Conservation (phyloP, 257 asterid species). For the Paraleonurus japonicus region DNA sequence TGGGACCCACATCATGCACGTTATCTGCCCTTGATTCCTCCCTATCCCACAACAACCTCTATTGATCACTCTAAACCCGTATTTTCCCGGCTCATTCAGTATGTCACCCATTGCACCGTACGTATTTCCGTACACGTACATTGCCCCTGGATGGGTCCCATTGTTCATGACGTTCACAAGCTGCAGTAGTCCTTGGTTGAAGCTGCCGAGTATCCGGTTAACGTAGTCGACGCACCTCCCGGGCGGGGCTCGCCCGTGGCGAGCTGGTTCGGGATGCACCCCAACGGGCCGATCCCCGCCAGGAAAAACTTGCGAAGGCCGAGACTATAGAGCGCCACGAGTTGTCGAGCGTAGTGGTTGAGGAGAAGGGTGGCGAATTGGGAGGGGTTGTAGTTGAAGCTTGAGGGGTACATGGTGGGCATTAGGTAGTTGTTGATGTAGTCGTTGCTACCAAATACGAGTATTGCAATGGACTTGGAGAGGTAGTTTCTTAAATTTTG, state of each 20-base stretch:
- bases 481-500: conserved; percentile 42
- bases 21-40: conserved; percentile 67
- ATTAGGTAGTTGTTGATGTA: conserved; percentile 90
- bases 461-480: conserved; percentile 49
- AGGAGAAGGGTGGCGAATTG: conserved; percentile 74
- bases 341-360: conserved; percentile 70
- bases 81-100: conserved; percentile 48
- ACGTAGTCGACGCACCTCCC: conserved; percentile 86
- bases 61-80: conserved; percentile 62
- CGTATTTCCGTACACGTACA: conserved; percentile 65
- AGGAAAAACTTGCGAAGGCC: conserved; percentile 73
- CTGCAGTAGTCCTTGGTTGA: conserved; percentile 57
- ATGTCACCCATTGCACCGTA: conserved; percentile 69
- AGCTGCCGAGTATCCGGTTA: conserved; percentile 66
- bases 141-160: conserved; percentile 68
- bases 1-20: conserved; percentile 57
- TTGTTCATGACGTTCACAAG: conserved; percentile 64
- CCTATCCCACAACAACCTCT: conserved; percentile 87
- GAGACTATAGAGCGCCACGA: conserved; percentile 62
- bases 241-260: conserved; percentile 64
- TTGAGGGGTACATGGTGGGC: conserved; percentile 59
- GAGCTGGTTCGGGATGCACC: conserved; percentile 84
- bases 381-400: conserved; percentile 64
- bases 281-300: conserved; percentile 79
- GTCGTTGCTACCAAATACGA: conserved; percentile 90